Evolutionary conservation across 345 rosid species (phyloP), one percentile per base, ranked within the genome.

Genomic region (Pistacia atlantica): DNA sequence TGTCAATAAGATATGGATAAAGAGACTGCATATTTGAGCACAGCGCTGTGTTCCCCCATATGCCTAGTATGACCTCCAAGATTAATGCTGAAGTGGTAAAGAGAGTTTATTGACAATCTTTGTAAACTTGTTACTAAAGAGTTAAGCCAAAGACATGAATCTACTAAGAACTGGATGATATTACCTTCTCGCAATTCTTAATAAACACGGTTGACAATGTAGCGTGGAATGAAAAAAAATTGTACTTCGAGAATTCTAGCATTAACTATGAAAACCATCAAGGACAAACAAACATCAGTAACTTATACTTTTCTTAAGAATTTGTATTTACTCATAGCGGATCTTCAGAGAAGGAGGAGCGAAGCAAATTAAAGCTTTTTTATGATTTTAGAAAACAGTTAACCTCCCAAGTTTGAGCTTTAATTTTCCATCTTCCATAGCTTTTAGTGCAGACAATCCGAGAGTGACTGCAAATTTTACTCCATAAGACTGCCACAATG

Each of bases 401-500:
- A 75, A 90, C 98, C 99, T 80, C 25, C 98, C 99, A 20, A 95
- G 91, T 67, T 80, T 89, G 72, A 89, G 84, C 71, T 22, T 89
- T 89, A 93, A 75, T 14, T 84, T 86, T 1, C 94, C 90, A 31
- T 91, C 77, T 68, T 86, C 83, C 49, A 95, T 89, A 62, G 98
- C 88, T 67, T 86, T 68, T 0, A 84, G 67, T 74, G 87, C 85
- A 5, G 97, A 86, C 70, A 93, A 77, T 77, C 91, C 98, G 6
- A 91, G 87, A 57, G 94, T 90, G 73, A 84, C 97, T 5, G 96
- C 99, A 12, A 86, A 88, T 83, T 90, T 93, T 12, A 98, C 99
- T 38, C 99, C 99, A 65, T 95, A 95, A 57, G 99, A 95, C 98
- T 48, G 93, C 99, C 31, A 95, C 91, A 64, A 91, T 83, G 76